Percentiles rank a stretch among this genome's conserved stretches.
These are phyloP conservation scores for Saccharomycopsis crataegensis DNA, from an alignment of 1,139 yeast species.

Conservation along the genomic window DNA sequence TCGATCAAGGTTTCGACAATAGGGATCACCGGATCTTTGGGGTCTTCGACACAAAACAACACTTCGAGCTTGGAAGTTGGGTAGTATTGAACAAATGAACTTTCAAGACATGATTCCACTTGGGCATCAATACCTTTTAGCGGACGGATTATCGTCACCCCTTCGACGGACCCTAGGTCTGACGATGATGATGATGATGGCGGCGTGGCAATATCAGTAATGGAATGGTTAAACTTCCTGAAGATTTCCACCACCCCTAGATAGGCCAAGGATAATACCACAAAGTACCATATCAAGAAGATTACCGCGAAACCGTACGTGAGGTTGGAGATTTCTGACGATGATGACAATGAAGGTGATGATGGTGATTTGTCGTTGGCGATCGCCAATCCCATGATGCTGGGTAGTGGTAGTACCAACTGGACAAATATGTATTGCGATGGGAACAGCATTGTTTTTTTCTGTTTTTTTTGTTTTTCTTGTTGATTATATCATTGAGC, in stretches of 20 bases:
- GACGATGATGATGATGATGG: no score
- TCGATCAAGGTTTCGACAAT: constrained; percentile 44
- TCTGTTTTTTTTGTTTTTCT: no score
- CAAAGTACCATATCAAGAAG: constrained; percentile 36
- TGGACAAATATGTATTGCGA: no score
- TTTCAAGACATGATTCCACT: constrained; percentile 56
- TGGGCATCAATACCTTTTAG: constrained; percentile 80
- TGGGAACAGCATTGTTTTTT: no score
- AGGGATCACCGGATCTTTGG: constrained; percentile 57
- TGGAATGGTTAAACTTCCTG: constrained; percentile 29
- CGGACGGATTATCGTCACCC: constrained; percentile 79
- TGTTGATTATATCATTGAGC: no score
- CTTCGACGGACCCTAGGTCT: constrained; percentile 33
- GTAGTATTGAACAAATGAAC: constrained; percentile 64
- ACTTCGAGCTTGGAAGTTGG: constrained; percentile 56
- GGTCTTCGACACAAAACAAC: constrained; percentile 65
- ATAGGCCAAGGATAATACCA: constrained; percentile 37
- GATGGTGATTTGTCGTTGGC: no score
- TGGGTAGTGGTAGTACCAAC: no score
- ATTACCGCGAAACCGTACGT: not conserved
- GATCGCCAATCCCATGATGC: no score
- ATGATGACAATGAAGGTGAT: no score
- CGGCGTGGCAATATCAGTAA: constrained; percentile 7
- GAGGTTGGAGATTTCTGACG: not conserved
- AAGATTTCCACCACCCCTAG: constrained; percentile 43